Percentiles rank a stretch among this genome's conserved stretches.
These are phyloP conservation scores for Ailanthus altissimus DNA, from an alignment of 345 rosid genomes.

Conservation along the genomic window DNA sequence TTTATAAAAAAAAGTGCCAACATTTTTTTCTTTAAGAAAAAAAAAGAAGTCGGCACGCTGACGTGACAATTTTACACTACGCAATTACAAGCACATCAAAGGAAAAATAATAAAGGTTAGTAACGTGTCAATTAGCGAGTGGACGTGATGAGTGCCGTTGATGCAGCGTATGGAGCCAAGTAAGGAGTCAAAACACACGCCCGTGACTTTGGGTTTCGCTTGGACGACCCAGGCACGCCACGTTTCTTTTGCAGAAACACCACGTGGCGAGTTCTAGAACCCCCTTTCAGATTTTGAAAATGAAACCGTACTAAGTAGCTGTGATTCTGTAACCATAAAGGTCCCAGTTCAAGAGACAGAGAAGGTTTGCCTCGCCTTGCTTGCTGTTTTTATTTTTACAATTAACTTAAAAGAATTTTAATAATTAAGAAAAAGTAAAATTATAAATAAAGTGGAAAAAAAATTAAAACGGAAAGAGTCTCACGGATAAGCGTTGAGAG, in stretches of 20 bases:
- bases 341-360: no score
- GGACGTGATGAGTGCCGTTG: constrained; percentile 25
- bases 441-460: background rate
- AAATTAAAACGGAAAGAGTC: constrained; percentile 7
- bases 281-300: constrained; percentile 22
- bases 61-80: no score
- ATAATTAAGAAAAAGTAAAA: no score
- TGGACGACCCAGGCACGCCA: constrained; percentile 45
- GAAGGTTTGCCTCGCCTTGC: no score
- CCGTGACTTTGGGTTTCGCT: constrained; percentile 45
- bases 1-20: no score
- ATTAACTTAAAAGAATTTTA: no score
- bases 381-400: no score
- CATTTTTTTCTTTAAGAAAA: no score
- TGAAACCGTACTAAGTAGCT: background rate
- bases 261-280: constrained; percentile 39
- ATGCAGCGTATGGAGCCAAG: constrained; percentile 34
- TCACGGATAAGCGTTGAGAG: constrained; percentile 14
- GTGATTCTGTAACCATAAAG: no score
- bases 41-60: no score
- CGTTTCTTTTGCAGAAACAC: constrained; percentile 37
- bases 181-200: constrained; percentile 27
- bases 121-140: constrained; percentile 25
- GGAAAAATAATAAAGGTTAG: no score
- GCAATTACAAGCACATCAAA: no score